phyloP scores from a whole-genome alignment of 352 stramenopile species.

The Globisporangium iwayamae region DNA sequence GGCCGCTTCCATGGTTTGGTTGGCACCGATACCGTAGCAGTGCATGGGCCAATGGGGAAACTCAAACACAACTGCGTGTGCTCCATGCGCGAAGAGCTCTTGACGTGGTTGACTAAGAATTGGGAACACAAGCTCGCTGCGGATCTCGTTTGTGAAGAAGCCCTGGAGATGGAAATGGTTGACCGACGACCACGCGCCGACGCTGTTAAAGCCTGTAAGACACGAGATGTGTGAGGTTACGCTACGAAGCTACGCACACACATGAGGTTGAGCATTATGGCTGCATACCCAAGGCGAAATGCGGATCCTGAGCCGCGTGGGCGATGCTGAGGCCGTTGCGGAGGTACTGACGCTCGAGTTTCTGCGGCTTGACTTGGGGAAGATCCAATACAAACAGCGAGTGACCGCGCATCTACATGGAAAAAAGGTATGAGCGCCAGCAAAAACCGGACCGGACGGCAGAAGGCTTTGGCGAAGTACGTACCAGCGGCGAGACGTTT shows the following conservation, averaged over 20 bases:
- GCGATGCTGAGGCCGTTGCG: conserved; percentile 24
- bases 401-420: conserved; percentile 49
- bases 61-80: conserved; percentile 17
- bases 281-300: conserved; percentile 48
- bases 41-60: conserved; percentile 39
- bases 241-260: no score
- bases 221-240: background rate
- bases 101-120: conserved; percentile 32
- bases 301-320: conserved; percentile 17
- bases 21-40: conserved; percentile 34
- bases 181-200: conserved; percentile 72
- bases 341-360: conserved; percentile 31
- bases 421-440: background rate
- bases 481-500: conserved; percentile 68
- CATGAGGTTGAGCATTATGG: no score
- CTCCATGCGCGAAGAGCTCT: conserved; percentile 21
- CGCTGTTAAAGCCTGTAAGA: conserved; percentile 60
- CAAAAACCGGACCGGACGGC: background rate
- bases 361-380: conserved; percentile 29
- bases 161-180: conserved; percentile 77
- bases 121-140: conserved; percentile 28
- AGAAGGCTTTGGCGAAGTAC: background rate
- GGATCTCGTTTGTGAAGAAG: conserved; percentile 38
- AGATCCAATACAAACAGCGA: conserved; percentile 56
- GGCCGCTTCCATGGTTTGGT: background rate